A percentile compares a stretch with the other conserved stretches of the same genome.
Conservation (phyloP, 2,329 filamentous ascomycete species). For the Dactylellina sp. region DNA sequence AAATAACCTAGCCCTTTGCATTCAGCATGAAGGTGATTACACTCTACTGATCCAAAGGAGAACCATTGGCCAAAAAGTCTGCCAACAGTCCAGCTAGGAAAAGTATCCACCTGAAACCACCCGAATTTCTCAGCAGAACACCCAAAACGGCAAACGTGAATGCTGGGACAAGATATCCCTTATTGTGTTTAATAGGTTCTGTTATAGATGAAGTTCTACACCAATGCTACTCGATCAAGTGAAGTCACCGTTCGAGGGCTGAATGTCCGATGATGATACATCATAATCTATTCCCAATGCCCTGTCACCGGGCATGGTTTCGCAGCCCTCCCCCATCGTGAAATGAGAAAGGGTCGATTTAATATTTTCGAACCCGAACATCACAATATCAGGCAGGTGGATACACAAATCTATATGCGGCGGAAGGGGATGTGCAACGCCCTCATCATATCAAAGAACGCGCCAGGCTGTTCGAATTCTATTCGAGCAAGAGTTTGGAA, state of each 20-base stretch:
- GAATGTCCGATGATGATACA: conserved; percentile 16
- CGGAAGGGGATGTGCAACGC: background rate
- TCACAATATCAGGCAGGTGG: conserved; percentile 48
- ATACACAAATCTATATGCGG: conserved; percentile 7
- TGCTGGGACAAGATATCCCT: background rate
- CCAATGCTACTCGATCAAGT: background rate
- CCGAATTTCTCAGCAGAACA: conserved; percentile 23
- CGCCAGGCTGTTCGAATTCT: conserved; percentile 10
- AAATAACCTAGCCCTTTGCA: conserved; percentile 29
- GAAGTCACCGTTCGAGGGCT: conserved; percentile 19
- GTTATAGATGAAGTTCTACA: background rate
- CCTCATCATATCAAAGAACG: background rate
- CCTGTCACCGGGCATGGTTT: conserved; percentile 20
- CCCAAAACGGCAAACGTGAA: background rate
- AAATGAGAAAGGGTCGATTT: conserved; percentile 20
- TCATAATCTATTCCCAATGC: background rate
- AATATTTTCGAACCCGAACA: conserved; percentile 11
- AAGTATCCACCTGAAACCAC: conserved; percentile 26
- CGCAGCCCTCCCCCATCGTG: background rate
- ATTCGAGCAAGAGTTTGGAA: conserved; percentile 13
- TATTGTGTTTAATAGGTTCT: background rate
- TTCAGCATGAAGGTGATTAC: conserved; percentile 20
- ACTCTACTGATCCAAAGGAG: conserved; percentile 27
- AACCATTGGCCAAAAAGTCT: conserved; percentile 13
- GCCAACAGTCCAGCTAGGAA: conserved; percentile 15